Percentiles rank a stretch among this genome's conserved stretches.
Conservation (phyloP, 1,139 yeast genomes). For the Pichia sp. region DNA sequence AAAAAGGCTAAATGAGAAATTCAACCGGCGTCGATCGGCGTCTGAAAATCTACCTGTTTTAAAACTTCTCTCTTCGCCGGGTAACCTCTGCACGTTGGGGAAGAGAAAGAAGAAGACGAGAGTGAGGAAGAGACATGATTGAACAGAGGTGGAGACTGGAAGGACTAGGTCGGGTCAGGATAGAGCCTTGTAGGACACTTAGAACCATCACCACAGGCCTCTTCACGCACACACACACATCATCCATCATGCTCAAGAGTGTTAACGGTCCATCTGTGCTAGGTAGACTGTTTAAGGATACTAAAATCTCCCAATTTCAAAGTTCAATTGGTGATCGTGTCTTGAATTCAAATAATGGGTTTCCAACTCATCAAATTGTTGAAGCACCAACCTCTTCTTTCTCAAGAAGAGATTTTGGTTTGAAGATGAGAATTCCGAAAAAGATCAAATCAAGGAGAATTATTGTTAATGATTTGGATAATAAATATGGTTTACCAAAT, state of each 20-base stretch:
- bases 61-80: too few relatives aligned
- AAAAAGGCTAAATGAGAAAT: too few relatives aligned
- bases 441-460: constrained; percentile 43
- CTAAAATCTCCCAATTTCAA: constrained; percentile 30
- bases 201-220: neutral
- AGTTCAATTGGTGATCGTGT: constrained; percentile 23
- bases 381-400: constrained; percentile 52
- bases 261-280: constrained; percentile 22
- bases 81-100: too few relatives aligned
- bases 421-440: constrained; percentile 52
- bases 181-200: neutral
- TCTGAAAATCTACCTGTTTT: too few relatives aligned
- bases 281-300: constrained; percentile 23
- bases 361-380: constrained; percentile 53
- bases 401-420: constrained; percentile 58
- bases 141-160: too few relatives aligned
- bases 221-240: neutral
- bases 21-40: too few relatives aligned
- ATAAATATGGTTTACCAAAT: constrained; percentile 45
- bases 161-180: too few relatives aligned
- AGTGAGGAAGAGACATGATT: too few relatives aligned
- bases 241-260: constrained; percentile 19
- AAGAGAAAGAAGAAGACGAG: too few relatives aligned
- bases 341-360: constrained; percentile 22
- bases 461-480: constrained; percentile 47